Evolutionary conservation across 2,329 filamentous ascomycete species (phyloP).

Genomic region (Leptodontidium sp.): DNA sequence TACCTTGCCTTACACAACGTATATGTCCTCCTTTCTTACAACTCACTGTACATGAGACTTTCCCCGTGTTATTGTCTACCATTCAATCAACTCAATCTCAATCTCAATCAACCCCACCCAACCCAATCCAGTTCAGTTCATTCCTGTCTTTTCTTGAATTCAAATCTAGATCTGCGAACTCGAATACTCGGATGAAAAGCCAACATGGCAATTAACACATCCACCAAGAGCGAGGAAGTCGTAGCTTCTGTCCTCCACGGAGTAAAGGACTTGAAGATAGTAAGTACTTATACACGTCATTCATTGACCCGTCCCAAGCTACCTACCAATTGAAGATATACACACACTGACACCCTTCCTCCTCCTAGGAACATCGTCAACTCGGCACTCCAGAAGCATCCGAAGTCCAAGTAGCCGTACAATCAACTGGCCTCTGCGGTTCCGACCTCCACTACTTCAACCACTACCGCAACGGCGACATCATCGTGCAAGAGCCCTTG

Average conservation of each 20-base stretch:
- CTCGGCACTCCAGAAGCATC: slow-evolving; percentile 39
- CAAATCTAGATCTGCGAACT: neutral
- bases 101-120: neutral
- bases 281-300: slow-evolving; percentile 33
- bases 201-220: slow-evolving; percentile 28
- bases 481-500: slow-evolving; percentile 88
- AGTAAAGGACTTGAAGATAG: slow-evolving; percentile 46
- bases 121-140: too few relatives aligned
- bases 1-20: neutral
- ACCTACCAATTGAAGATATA: neutral
- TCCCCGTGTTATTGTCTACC: neutral
- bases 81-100: neutral
- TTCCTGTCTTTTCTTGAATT: neutral
- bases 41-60: neutral
- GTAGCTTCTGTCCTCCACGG: slow-evolving; percentile 47
- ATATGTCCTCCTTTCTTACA: neutral
- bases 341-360: neutral
- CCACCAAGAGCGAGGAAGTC: slow-evolving; percentile 34
- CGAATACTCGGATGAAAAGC: neutral
- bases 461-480: slow-evolving; percentile 91
- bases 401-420: slow-evolving; percentile 87
- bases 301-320: neutral
- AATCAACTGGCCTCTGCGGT: slow-evolving; percentile 96
- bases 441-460: slow-evolving; percentile 98
- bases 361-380: slow-evolving; percentile 42